phyloP scores from a whole-genome alignment of 352 stramenopile genomes.

The Sclerospora graminicola region DNA sequence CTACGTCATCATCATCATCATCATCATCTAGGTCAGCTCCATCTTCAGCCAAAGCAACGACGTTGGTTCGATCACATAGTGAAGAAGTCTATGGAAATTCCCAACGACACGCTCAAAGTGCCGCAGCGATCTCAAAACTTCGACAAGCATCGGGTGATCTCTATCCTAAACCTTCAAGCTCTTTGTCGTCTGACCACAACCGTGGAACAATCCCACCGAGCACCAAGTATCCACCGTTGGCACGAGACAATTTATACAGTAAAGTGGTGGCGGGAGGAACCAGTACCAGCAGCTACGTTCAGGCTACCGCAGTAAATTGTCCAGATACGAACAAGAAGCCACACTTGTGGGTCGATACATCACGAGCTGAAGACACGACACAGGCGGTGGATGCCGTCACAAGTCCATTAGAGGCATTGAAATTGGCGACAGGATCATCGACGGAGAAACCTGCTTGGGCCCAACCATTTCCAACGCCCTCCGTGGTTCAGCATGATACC shows the following conservation, averaged over 20 bases:
- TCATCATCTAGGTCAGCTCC: constrained; percentile 11
- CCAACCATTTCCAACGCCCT: constrained; percentile 50
- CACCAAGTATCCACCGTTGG: constrained; percentile 10
- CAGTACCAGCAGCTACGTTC: constrained; percentile 11
- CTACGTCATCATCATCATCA: background rate
- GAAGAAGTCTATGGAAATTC: constrained; percentile 25
- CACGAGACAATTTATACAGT: constrained; percentile 32
- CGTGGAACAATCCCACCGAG: constrained; percentile 12
- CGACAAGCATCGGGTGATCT: constrained; percentile 23
- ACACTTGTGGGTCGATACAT: constrained; percentile 45
- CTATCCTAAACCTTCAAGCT: constrained; percentile 10
- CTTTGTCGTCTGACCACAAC: constrained; percentile 12
- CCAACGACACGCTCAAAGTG: constrained; percentile 66
- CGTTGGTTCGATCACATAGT: constrained; percentile 20
- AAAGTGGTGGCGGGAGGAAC: constrained; percentile 35
- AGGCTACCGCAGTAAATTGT: constrained; percentile 3
- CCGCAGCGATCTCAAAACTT: constrained; percentile 58
- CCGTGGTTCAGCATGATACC: constrained; percentile 26
- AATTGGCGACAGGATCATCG: constrained; percentile 51
- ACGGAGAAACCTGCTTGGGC: constrained; percentile 56
- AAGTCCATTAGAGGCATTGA: constrained; percentile 57
- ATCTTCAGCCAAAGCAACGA: constrained; percentile 11
- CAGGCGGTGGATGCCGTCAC: constrained; percentile 25
- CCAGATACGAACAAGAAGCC: constrained; percentile 18
- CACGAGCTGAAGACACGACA: constrained; percentile 13